Conservation (phyloP, 805 yeast species). For the Millerago galiae region DNA sequence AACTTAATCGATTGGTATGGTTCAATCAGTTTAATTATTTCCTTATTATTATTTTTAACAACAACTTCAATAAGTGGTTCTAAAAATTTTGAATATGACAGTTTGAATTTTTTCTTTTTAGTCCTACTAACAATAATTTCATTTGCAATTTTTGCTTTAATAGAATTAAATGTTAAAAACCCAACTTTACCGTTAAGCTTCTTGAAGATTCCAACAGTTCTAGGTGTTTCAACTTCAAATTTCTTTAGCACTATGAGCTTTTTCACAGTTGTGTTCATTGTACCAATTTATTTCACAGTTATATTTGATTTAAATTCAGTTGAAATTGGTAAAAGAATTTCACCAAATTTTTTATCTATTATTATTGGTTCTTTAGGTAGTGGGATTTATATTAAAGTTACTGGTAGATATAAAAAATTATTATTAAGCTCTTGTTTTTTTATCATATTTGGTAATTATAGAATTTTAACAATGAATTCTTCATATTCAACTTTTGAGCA, state of each 20-base stretch:
- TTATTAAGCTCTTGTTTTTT: constrained; percentile 36
- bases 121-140: constrained; percentile 30
- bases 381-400: constrained; percentile 56
- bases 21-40: constrained; percentile 36
- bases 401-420: constrained; percentile 53
- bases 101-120: constrained; percentile 27
- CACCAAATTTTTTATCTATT: constrained; percentile 55
- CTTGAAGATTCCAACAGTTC: constrained; percentile 49
- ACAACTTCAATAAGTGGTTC: constrained; percentile 52
- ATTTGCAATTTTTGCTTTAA: constrained; percentile 35
- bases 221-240: constrained; percentile 58
- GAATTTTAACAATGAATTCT: constrained; percentile 29
- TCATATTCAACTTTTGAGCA: constrained; percentile 34
- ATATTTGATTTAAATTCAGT: constrained; percentile 48
- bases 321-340: constrained; percentile 50
- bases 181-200: constrained; percentile 60
- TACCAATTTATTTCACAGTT: constrained; percentile 55
- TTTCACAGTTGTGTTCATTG: constrained; percentile 43
- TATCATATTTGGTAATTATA: constrained; percentile 39
- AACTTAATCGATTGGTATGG: constrained; percentile 52
- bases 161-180: constrained; percentile 38
- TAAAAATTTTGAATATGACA: constrained; percentile 32
- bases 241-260: constrained; percentile 41
- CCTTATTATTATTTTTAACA: constrained; percentile 38
- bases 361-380: constrained; percentile 57